Conservation (phyloP, 495 filamentous ascomycete species). For the Bryoglossum gracile region DNA sequence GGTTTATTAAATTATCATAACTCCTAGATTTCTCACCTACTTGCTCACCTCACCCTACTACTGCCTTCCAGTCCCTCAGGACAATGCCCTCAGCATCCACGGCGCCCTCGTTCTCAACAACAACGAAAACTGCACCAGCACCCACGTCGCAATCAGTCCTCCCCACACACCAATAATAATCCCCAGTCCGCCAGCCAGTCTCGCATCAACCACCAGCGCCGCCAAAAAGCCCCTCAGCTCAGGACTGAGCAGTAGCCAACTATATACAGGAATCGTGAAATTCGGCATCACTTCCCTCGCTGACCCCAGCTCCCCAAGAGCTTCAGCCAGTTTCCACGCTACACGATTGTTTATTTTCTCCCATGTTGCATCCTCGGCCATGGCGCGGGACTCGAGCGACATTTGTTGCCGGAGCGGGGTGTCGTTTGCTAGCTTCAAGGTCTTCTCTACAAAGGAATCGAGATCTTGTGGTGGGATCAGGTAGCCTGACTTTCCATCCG, state of each 20-base stretch:
- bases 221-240: conserved; percentile 12
- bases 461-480: conserved; percentile 48
- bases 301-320: conserved; percentile 28
- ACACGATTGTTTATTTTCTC: conserved; percentile 56
- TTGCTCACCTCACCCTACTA: neutral
- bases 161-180: conserved; percentile 35
- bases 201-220: conserved; percentile 19
- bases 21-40: too few relatives aligned
- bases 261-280: conserved; percentile 18
- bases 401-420: conserved; percentile 30
- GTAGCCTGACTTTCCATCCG: conserved; percentile 47
- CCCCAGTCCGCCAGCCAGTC: conserved; percentile 29
- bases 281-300: neutral
- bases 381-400: conserved; percentile 33
- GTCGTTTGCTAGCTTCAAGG: conserved; percentile 36
- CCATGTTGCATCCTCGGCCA: conserved; percentile 55
- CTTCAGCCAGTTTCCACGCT: conserved; percentile 48
- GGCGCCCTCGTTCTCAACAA: conserved; percentile 7
- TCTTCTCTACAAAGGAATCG: conserved; percentile 41
- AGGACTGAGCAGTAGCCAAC: conserved; percentile 18
- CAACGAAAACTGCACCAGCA: conserved; percentile 16
- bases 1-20: too few relatives aligned
- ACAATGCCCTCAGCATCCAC: neutral
- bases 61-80: neutral
- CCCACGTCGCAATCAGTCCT: conserved; percentile 27